A percentile compares a stretch with the other conserved stretches of the same genome.
Conservation (phyloP, 2,329 filamentous ascomycete genomes). For the Coleophoma crateriformis region DNA sequence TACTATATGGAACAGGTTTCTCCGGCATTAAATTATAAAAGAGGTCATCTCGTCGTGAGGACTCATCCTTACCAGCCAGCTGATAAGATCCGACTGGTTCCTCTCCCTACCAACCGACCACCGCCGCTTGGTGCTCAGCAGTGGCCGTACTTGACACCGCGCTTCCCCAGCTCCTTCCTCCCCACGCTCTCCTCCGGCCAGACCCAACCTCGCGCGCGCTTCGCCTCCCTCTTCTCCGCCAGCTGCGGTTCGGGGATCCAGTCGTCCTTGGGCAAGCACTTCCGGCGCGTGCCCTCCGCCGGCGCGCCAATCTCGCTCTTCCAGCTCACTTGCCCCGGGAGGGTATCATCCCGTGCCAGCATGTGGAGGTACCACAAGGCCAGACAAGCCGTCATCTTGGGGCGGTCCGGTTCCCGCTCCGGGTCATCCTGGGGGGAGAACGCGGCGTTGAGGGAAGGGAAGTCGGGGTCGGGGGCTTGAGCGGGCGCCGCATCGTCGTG, state of each 20-base stretch:
- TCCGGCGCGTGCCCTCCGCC: constrained; percentile 65
- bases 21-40: no score
- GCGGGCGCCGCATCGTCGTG: constrained; percentile 7
- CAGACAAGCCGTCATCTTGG: constrained; percentile 68
- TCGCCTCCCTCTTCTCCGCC: constrained; percentile 71
- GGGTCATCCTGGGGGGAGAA: constrained; percentile 19
- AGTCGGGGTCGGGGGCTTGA: constrained; percentile 6
- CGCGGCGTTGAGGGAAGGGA: constrained; percentile 14
- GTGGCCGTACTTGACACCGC: constrained; percentile 49
- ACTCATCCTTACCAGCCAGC: no score
- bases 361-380: constrained; percentile 76
- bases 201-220: constrained; percentile 69
- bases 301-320: constrained; percentile 69
- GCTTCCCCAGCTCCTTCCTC: constrained; percentile 65
- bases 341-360: constrained; percentile 56
- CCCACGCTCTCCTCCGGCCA: constrained; percentile 69
- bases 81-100: no score
- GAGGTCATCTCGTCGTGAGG: no score
- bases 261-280: constrained; percentile 61
- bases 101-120: no score
- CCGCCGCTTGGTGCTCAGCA: neutral
- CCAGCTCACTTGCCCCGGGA: constrained; percentile 57
- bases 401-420: constrained; percentile 35
- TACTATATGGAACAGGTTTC: no score
- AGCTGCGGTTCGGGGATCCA: constrained; percentile 74